Base-by-base conservation (phyloP, 1,284 basidiomycete species). In the Puccinia hordei region DNA sequence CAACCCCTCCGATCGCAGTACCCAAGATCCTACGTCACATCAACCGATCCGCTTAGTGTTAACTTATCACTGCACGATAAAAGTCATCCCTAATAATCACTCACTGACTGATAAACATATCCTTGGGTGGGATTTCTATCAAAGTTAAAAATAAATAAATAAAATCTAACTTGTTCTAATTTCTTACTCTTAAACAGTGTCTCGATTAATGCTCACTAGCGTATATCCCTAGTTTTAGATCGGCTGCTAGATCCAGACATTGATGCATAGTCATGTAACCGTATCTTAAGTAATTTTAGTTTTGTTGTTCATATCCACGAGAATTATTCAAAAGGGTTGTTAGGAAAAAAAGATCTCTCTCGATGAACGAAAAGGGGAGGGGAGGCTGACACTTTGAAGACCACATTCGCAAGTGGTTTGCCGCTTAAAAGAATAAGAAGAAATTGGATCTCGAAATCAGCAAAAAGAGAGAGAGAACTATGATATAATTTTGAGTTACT, bases 161-260 rank as follows among this genome's bases (percentile, higher is more conserved):
- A 68, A n/a, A n/a, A n/a, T n/a, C n/a, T n/a, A n/a, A n/a, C n/a
- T n/a, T n/a, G n/a, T n/a, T n/a, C n/a, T n/a, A n/a, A n/a, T n/a
- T n/a, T n/a, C n/a, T n/a, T n/a, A n/a, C n/a, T n/a, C n/a, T n/a
- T 72, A 17, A 53, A n/a, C 10, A 13, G 41, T 35, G 24, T n/a
- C 9, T 0, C 53, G 59, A 13, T 24, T 76, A 35, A 44, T 12
- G 59, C 75, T 33, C 53, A 81, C 85, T 85, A 82, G 85, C 83
- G 80, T 85, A 86, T 71, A 85, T 85, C 2, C 84, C 85, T 3
- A 85, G 81, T 80, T 86, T 86, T 51, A 86, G 78, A 69, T 86
- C 85, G 44, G 82, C 82, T n/a, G 84, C 83, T 44, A 86, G 80
- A 81, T 86, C 85, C 27, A 85, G 82, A 2, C 85, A 85, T 73